Base-by-base conservation (phyloP, 352 stramenopile genomes). In the Phytophthora pseudosyringae region DNA sequence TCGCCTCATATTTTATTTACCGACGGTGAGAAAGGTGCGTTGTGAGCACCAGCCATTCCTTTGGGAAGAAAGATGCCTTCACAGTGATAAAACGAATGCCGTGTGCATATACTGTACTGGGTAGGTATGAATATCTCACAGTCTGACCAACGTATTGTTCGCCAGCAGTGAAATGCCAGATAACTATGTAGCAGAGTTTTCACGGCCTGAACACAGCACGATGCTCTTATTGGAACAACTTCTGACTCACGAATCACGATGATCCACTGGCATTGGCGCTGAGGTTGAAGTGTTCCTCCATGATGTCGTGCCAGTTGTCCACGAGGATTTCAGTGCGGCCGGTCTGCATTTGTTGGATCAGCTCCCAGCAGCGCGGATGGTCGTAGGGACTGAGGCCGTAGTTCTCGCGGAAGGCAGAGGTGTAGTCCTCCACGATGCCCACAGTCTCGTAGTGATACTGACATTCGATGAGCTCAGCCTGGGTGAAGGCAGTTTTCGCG, bases 391-490 rank as follows among this genome's bases (percentile, higher is more conserved):
- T 33, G 29, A 77, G 25, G 0, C 55, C 41, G 12, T 78, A 82
- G 8, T 72, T 74, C 1, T 33, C 13, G 15, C 67, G 61, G 52
- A 82, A 80, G 41, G 52, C 35, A 29, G 38, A 26, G 12, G 71
- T 69, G 47, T 78, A 82, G 43, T 80, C 71, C n/a, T 70, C 53
- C 5, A 82, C 63, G 3, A 49, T 45, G 9, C 49, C 64, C 4
- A 64, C 33, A 29, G 38, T 62, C 7, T 72, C 60, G 32, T 60
- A 53, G 39, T 78, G 53, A 38, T 71, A 71, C 45, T 68, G 15
- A 32, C 72, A 78, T 25, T 75, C 64, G n/a, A 78, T 76, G 35
- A 77, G 55, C 46, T 78, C 64, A 6, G 69, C 51, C 35, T 76
- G 64, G 9, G 16, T 54, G 48, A 75, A 72, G 16, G 70, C 70